phyloP scores from a whole-genome alignment of 1,139 yeast genomes.

The Wickerhamiella pararugosa region DNA sequence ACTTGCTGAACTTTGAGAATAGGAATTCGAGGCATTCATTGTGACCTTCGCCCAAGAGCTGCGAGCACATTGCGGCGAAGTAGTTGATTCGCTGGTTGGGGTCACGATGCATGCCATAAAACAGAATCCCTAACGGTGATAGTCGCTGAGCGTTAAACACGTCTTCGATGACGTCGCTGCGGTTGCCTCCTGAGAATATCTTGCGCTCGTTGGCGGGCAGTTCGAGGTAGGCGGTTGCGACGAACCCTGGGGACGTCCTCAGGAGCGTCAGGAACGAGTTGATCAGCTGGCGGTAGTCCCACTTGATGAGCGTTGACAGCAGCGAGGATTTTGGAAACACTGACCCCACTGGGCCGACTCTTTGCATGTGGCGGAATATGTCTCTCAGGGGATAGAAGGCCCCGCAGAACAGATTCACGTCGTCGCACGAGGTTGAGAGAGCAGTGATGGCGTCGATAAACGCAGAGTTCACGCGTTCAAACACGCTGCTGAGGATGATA shows the following conservation, averaged over 20 bases:
- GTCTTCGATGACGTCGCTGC: conserved; percentile 18
- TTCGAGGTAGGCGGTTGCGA: conserved; percentile 21
- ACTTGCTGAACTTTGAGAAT: not conserved
- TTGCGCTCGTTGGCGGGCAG: conserved; percentile 12
- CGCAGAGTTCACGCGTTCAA: conserved; percentile 8
- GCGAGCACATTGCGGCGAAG: conserved; percentile 20
- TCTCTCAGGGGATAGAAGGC: conserved; percentile 18
- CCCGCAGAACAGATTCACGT: conserved; percentile 17
- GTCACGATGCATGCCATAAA: conserved; percentile 21
- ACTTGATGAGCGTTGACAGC: conserved; percentile 10
- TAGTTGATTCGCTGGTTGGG: conserved; percentile 19
- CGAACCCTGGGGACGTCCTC: conserved; percentile 25
- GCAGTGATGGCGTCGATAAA: conserved; percentile 14
- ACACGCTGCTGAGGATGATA: conserved; percentile 6
- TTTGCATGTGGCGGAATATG: conserved; percentile 15
- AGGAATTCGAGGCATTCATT: not conserved
- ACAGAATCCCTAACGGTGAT: conserved; percentile 22
- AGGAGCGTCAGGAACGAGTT: conserved; percentile 23
- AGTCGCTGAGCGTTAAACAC: conserved; percentile 18
- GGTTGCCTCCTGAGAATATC: conserved; percentile 13
- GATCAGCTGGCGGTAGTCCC: conserved; percentile 21
- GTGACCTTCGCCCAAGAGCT: conserved; percentile 15
- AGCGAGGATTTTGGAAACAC: conserved; percentile 11
- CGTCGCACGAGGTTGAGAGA: conserved; percentile 9
- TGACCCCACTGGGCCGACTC: conserved; percentile 14